Evolutionary conservation across 2,329 filamentous ascomycete genomes (phyloP).

Genomic region (Apiospora marii): DNA sequence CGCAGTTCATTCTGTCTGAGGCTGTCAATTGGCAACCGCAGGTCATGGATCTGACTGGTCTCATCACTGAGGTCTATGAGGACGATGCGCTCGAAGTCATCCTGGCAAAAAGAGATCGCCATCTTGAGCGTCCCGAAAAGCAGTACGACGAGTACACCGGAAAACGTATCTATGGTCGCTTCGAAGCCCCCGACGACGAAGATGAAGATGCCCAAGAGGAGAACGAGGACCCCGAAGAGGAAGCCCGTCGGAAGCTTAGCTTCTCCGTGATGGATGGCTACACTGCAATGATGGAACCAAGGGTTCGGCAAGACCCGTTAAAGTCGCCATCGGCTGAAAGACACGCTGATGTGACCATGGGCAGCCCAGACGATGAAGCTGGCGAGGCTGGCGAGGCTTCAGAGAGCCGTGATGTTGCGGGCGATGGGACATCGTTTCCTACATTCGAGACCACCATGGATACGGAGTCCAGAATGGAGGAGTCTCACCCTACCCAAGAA

Average conservation of each 20-base stretch:
- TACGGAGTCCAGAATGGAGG: neutral
- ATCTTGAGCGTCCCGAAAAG: conserved; percentile 62
- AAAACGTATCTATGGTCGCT: conserved; percentile 76
- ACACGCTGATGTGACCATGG: neutral
- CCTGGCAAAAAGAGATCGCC: conserved; percentile 74
- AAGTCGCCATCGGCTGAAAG: neutral
- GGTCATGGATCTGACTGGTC: conserved; percentile 69
- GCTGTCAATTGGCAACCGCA: conserved; percentile 73
- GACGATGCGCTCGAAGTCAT: conserved; percentile 66
- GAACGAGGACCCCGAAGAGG: conserved; percentile 56
- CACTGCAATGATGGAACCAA: conserved; percentile 66
- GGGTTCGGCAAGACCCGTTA: conserved; percentile 62
- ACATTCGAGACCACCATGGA: conserved; percentile 11
- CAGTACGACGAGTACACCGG: conserved; percentile 72
- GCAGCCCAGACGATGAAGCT: neutral
- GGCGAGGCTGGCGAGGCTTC: neutral
- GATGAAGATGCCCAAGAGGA: conserved; percentile 62
- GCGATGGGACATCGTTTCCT: neutral
- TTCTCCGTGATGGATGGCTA: conserved; percentile 56
- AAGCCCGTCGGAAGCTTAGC: conserved; percentile 64
- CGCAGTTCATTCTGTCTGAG: conserved; percentile 63
- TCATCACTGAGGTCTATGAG: conserved; percentile 61
- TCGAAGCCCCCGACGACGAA: conserved; percentile 75
- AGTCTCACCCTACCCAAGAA: neutral
- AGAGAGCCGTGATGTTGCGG: neutral